Evolutionary conservation across 208 protist species (phyloP).

Genomic region (Leishmania turanica): DNA sequence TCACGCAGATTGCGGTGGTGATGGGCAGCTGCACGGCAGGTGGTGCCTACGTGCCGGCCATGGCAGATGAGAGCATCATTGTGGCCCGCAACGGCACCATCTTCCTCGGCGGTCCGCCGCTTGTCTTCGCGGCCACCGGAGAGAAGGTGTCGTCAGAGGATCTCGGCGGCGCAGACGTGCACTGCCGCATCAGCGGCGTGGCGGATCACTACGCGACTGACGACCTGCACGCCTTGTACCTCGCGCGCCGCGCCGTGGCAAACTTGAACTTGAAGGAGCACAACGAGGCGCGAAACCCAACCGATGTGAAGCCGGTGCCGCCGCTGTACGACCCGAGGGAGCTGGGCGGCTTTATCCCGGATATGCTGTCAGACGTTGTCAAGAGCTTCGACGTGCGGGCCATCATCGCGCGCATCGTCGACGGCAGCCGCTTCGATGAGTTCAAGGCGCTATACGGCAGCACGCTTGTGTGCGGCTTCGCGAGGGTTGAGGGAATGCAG

Average conservation of each 20-base stretch:
- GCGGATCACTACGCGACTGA: slow-evolving; percentile 94
- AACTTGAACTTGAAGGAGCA: slow-evolving; percentile 82
- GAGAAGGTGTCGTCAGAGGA: slow-evolving; percentile 94
- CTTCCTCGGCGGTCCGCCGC: slow-evolving; percentile 96
- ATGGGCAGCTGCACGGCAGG: slow-evolving; percentile 98
- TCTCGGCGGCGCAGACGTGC: slow-evolving; percentile 95
- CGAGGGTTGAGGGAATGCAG: slow-evolving; percentile 89
- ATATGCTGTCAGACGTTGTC: slow-evolving; percentile 72
- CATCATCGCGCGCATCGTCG: slow-evolving; percentile 93
- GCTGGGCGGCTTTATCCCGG: slow-evolving; percentile 93
- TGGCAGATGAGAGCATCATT: slow-evolving; percentile 96
- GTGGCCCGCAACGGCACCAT: slow-evolving; percentile 94
- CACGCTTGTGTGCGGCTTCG: slow-evolving; percentile 95
- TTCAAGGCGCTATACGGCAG: slow-evolving; percentile 95
- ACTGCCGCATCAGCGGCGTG: slow-evolving; percentile 92
- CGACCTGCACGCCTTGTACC: slow-evolving; percentile 90
- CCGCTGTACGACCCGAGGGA: slow-evolving; percentile 85
- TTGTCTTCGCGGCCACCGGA: slow-evolving; percentile 94
- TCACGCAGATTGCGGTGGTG: slow-evolving; percentile 97
- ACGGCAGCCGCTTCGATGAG: slow-evolving; percentile 95
- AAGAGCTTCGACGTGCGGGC: slow-evolving; percentile 91
- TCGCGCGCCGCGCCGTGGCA: slow-evolving; percentile 84
- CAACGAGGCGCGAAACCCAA: slow-evolving; percentile 26
- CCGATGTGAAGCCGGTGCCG: slow-evolving; percentile 56
- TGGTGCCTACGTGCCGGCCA: slow-evolving; percentile 96